Base-by-base conservation (phyloP, 495 filamentous ascomycete genomes). In the Penicillium lagena region DNA sequence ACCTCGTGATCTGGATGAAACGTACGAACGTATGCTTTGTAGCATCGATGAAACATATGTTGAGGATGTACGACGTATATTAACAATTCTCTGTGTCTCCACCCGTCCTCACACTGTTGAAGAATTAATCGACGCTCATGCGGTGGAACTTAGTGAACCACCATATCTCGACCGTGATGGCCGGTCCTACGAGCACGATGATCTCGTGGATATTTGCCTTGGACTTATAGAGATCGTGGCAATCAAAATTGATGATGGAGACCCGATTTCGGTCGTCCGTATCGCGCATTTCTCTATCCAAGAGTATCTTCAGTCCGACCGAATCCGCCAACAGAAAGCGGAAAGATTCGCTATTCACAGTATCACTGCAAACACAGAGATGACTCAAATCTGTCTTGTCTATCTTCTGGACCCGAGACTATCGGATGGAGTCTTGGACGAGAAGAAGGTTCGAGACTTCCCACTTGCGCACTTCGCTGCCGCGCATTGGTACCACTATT, bases 211-310 rank as follows among this genome's bases (percentile, higher is more conserved):
- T n/a, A 54, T 68, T 8, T 66, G 62, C 37, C 48, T 49, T 33
- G 59, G 62, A 12, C 54, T 71, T 22, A 47, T 71, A n/a, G 52
- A 57, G 36, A 30, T 56, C 13, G 46, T 17, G 13, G 11, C 40
- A 33, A 36, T n/a, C n/a, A n/a, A n/a, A n/a, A n/a, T n/a, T n/a
- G n/a, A n/a, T 35, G 14, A 46, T 43, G 15, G 9, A 37, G 34
- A 7, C 37, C 33, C n/a, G n/a, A 42, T 6, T 12, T 10, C 8
- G 22, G 46, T 35, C 10, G 49, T 58, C 42, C 59, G 55, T 5
- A 60, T 70, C 29, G 62, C 66, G 13, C 66, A 71, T 47, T 67
- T 62, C 47, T 69, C 67, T 7, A 58, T 69, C 7, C 60, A 64
- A 37, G 64, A 71, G 45, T 71, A 71, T 44, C 60, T 71, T 37